Evolutionary conservation across 1,284 basidiomycete genomes (phyloP).

Genomic region (Jaminaea rosea): DNA sequence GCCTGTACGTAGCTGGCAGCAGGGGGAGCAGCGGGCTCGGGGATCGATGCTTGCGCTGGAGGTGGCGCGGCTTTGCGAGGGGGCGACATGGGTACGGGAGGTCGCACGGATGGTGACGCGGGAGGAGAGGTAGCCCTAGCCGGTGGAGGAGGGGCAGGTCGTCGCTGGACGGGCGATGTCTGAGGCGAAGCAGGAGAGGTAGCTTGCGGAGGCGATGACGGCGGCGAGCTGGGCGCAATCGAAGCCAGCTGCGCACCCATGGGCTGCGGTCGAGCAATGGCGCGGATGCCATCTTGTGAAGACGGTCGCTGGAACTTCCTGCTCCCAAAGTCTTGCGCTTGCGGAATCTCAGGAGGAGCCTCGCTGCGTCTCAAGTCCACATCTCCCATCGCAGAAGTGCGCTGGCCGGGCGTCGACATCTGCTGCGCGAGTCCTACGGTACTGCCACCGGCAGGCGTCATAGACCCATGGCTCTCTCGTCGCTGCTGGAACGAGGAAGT

Average conservation of each 20-base stretch:
- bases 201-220: background rate
- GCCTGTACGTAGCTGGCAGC: background rate
- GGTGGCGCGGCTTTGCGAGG: background rate
- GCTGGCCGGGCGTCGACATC: no score
- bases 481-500: constrained; percentile 1
- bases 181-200: background rate
- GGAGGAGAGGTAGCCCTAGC: background rate
- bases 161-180: background rate
- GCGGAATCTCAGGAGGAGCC: background rate
- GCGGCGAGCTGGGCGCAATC: background rate
- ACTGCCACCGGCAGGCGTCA: no score
- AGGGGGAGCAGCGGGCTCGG: background rate
- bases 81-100: background rate
- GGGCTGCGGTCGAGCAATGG: background rate
- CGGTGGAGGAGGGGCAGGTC: background rate
- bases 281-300: background rate
- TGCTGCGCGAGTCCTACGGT: no score
- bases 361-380: no score
- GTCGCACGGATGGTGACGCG: background rate
- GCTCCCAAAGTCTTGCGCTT: background rate
- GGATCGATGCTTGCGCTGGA: background rate
- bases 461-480: no score
- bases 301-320: background rate
- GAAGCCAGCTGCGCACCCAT: background rate
- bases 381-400: no score